These are phyloP conservation scores for Cercophora samala DNA, from an alignment of 495 filamentous ascomycete genomes.

Conservation along the genomic window DNA sequence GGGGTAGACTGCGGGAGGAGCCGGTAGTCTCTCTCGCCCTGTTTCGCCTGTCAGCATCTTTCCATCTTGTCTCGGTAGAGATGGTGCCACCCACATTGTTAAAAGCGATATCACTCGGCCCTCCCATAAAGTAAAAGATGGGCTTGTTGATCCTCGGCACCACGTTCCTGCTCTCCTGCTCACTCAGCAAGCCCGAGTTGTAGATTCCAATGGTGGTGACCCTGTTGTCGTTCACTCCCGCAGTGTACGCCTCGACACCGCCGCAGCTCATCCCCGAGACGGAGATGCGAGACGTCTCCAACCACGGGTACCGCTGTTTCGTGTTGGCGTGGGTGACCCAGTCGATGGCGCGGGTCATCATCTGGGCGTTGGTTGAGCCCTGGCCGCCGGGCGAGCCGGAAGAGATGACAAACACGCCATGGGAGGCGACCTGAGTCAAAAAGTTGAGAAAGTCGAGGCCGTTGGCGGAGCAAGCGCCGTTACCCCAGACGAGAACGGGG, in stretches of 20 bases:
- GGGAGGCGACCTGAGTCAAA: slow-evolving; percentile 28
- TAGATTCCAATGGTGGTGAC: slow-evolving; percentile 31
- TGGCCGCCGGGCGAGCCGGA: slow-evolving; percentile 26
- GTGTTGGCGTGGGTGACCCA: slow-evolving; percentile 17
- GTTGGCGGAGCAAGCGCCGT: slow-evolving; percentile 34
- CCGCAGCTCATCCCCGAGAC: slow-evolving; percentile 31
- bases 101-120: slow-evolving; percentile 32
- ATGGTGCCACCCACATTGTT: slow-evolving; percentile 18
- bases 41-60: background rate
- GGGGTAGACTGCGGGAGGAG: slow-evolving; percentile 25
- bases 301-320: background rate
- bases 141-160: slow-evolving; percentile 24
- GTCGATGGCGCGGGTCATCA: slow-evolving; percentile 28
- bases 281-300: slow-evolving; percentile 27
- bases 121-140: slow-evolving; percentile 30
- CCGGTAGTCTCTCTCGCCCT: slow-evolving; percentile 35
- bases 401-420: slow-evolving; percentile 35
- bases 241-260: slow-evolving; percentile 32
- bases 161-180: slow-evolving; percentile 13
- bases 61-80: background rate
- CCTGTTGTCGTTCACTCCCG: slow-evolving; percentile 18
- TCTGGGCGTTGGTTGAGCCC: slow-evolving; percentile 22
- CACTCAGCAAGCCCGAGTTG: slow-evolving; percentile 25
- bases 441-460: slow-evolving; percentile 16
- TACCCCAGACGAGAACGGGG: slow-evolving; percentile 36